These are phyloP conservation scores for Arabidopsis arenosa DNA, from an alignment of 345 rosid species.

Conservation along the genomic window DNA sequence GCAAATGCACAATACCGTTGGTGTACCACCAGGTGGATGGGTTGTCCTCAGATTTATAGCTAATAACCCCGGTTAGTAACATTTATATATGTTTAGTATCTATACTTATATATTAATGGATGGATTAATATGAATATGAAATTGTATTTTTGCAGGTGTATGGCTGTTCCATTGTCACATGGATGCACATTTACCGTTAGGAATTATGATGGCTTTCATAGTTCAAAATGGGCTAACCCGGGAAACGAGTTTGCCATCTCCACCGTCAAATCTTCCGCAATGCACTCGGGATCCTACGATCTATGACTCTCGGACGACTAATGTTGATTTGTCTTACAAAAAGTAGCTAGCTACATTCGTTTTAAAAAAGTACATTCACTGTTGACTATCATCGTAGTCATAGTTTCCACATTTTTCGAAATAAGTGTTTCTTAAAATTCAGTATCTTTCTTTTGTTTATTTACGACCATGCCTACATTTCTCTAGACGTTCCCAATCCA, in stretches of 20 bases:
- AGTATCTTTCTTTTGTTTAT: background rate
- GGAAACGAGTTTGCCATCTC: slow-evolving; percentile 36
- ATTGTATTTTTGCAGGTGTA: slow-evolving; percentile 8
- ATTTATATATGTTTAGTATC: background rate
- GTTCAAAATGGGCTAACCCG: slow-evolving; percentile 37
- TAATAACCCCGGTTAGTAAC: slow-evolving; percentile 70
- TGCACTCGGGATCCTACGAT: slow-evolving; percentile 26
- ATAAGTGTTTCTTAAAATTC: background rate
- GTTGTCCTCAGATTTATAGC: slow-evolving; percentile 76
- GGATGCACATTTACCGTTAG: slow-evolving; percentile 38
- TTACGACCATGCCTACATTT: slow-evolving; percentile 56
- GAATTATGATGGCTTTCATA: slow-evolving; percentile 35
- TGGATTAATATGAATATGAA: background rate
- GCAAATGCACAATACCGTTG: slow-evolving; percentile 67
- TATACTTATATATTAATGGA: background rate
- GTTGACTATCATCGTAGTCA: background rate
- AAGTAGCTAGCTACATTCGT: background rate
- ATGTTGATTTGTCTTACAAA: slow-evolving; percentile 32
- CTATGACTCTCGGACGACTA: slow-evolving; percentile 7
- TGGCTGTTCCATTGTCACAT: slow-evolving; percentile 46
- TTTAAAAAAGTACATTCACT: background rate
- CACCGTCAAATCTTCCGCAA: slow-evolving; percentile 30
- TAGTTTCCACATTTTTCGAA: background rate
- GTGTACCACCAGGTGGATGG: slow-evolving; percentile 78
- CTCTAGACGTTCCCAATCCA: slow-evolving; percentile 83